Evolutionary conservation across 2,329 filamentous ascomycete genomes (phyloP).

Genomic region (Orbilia ellipsospora): DNA sequence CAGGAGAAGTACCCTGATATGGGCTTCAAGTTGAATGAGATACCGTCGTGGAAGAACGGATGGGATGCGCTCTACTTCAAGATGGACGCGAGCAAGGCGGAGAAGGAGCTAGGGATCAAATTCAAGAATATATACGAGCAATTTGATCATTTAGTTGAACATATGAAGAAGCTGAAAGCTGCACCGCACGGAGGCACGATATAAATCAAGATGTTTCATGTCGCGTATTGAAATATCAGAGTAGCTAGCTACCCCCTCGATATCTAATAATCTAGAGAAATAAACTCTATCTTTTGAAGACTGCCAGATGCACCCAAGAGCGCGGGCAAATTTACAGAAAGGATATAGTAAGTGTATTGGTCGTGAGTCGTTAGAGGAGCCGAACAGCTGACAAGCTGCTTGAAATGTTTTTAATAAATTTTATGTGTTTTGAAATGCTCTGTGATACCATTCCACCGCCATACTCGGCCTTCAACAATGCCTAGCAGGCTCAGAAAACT

Average conservation of each 20-base stretch:
- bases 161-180: conserved; percentile 23
- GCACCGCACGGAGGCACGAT: not conserved
- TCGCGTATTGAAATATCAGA: too few species aligned
- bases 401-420: not conserved
- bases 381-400: too few species aligned
- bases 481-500: conserved; percentile 41
- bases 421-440: conserved; percentile 25
- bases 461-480: conserved; percentile 31
- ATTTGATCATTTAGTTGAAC: conserved; percentile 40
- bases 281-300: too few species aligned
- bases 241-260: too few species aligned
- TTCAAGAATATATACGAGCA: conserved; percentile 45
- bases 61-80: conserved; percentile 30
- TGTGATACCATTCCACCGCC: conserved; percentile 23
- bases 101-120: conserved; percentile 47
- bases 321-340: too few species aligned
- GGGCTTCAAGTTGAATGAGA: conserved; percentile 32
- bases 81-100: conserved; percentile 47
- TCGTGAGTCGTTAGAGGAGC: too few species aligned
- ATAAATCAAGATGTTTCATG: not conserved
- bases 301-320: too few species aligned
- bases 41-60: conserved; percentile 39
- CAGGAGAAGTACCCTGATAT: conserved; percentile 40
- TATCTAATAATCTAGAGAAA: too few species aligned
- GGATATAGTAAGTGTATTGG: too few species aligned